Conservation (phyloP, 2,329 filamentous ascomycete species). For the Pezicula radicicola region DNA sequence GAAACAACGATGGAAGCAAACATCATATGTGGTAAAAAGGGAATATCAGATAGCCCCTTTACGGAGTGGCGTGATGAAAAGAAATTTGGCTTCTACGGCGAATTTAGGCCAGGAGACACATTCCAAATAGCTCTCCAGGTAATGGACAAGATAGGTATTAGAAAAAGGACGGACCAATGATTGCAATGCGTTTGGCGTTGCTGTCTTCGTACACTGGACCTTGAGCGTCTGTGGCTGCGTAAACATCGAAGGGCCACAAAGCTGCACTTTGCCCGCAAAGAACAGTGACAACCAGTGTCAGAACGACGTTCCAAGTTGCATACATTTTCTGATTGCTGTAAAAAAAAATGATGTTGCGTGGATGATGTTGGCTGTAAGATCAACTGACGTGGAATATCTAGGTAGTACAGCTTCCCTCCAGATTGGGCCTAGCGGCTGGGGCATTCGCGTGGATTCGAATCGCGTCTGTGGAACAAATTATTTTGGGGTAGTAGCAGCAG, state of each 20-base stretch:
- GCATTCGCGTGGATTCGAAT: too few species aligned
- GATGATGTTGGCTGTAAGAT: neutral
- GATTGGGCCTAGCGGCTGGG: too few species aligned
- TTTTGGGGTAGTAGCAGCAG: too few species aligned
- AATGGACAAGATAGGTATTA: neutral
- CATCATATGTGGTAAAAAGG: too few species aligned
- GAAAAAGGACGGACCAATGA: conserved; percentile 25
- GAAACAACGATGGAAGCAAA: neutral
- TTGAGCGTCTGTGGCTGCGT: conserved; percentile 9
- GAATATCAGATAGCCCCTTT: too few species aligned
- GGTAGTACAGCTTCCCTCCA: neutral
- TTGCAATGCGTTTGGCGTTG: conserved; percentile 26
- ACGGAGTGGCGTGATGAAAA: too few species aligned
- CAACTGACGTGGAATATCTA: neutral
- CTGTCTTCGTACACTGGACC: conserved; percentile 15
- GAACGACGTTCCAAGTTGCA: conserved; percentile 17
- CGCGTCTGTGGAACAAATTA: too few species aligned
- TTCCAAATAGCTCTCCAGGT: neutral
- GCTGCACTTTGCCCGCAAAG: conserved; percentile 19
- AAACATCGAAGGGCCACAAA: conserved; percentile 25
- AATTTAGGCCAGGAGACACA: neutral
- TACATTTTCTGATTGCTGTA: conserved; percentile 17
- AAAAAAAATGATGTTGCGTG: neutral
- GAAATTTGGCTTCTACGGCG: neutral
- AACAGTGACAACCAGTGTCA: conserved; percentile 13